Base-by-base conservation (phyloP, 2,329 filamentous ascomycete species). In the Penicillium expansum region DNA sequence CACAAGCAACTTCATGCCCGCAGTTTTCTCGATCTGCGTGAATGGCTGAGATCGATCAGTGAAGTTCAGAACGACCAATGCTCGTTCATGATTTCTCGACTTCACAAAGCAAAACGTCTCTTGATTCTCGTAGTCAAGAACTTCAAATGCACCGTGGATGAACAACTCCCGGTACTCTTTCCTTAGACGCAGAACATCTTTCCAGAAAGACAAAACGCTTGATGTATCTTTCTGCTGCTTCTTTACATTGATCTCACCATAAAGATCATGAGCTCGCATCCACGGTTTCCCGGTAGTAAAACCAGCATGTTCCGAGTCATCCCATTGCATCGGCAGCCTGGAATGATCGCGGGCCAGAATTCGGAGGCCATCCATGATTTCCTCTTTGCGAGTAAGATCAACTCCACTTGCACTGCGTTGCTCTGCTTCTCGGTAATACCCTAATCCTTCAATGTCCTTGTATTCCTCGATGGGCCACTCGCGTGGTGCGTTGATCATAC, bases 261-360 rank as follows among this genome's bases (percentile, higher is more conserved):
- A 64, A 18, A 58, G 76, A 37, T 83, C 80, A 58, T 84, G 79
- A 6, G 82, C 76, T 3, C 81, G 76, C 83, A 87, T 86, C 84
- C 85, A 87, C 0, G 84, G 83, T 41, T 74, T 73, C 0, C 75
- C 64, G 52, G 76, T 73, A 4, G 84, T 86, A 72, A 90, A 90
- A 0, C 87, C 87, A 2, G 83, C 85, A 60, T 86, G 79, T 0
- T 76, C 68, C 0, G 74, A 73, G 1, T 71, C 77, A 53, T 80
- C 79, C 87, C 87, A 91, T 62, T 88, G 85, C 76, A 91, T 84
- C 0, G 87, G 87, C 7, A 84, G 81, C 16, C 87, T 79, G 14
- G 86, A 80, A 68, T 90, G 84, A 68, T 90, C 63, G 7, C 63
- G 61, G 1, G 83, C 85, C 41, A 88, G 80, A 54, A 80, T 76